A percentile compares a stretch with the other conserved stretches of the same genome.
These are phyloP conservation scores for Cornus florida DNA, from an alignment of 148 eudicot species.

Conservation along the genomic window DNA sequence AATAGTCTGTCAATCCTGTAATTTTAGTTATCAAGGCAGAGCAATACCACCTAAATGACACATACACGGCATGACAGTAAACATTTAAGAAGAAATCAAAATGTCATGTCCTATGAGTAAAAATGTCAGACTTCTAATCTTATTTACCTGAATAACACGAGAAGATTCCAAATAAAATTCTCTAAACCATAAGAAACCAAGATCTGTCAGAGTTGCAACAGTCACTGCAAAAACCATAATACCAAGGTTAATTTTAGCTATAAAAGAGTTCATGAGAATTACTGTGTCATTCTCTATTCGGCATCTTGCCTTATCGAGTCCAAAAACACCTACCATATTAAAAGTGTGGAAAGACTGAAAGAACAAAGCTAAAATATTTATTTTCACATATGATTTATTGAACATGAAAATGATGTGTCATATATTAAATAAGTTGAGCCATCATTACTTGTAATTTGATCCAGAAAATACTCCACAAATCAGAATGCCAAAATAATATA, in stretches of 20 bases:
- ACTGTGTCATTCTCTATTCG: background rate
- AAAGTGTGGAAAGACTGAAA: no score
- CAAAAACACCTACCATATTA: no score
- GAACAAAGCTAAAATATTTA: no score
- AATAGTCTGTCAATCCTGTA: background rate
- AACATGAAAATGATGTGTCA: no score
- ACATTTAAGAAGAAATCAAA: background rate
- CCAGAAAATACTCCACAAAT: background rate
- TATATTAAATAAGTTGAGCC: no score
- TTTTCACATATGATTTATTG: no score
- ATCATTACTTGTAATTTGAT: background rate
- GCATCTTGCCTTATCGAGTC: background rate
- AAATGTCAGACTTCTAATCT: background rate
- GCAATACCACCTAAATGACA: background rate
- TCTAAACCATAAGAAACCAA: conserved; percentile 98
- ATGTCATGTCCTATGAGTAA: background rate
- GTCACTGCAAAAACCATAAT: conserved; percentile 60
- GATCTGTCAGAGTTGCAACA: conserved; percentile 81
- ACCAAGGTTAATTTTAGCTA: conserved; percentile 1
- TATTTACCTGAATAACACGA: conserved; percentile 92
- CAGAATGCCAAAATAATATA: background rate
- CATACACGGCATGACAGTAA: background rate
- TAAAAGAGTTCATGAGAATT: background rate
- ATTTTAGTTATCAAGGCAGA: no score
- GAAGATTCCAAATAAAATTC: conserved; percentile 98